Evolutionary conservation across 805 yeast genomes (phyloP).

Genomic region (Ogataea philodendri): DNA sequence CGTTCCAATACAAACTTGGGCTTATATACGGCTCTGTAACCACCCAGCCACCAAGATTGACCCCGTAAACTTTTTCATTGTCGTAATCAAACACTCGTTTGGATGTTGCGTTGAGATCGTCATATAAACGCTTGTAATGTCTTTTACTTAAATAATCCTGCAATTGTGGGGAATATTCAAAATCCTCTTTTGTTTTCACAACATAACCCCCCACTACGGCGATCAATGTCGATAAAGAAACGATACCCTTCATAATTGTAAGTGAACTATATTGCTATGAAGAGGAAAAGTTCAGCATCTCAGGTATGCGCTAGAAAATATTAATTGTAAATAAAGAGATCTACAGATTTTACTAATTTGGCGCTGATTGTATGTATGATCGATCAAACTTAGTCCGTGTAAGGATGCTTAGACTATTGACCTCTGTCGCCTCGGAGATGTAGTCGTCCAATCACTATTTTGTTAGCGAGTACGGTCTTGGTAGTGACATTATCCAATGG

Average conservation of each 20-base stretch:
- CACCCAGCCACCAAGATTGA: constrained; percentile 71
- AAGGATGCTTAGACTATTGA: too few species aligned
- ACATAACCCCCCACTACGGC: constrained; percentile 1
- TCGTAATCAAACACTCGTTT: constrained; percentile 22
- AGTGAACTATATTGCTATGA: too few species aligned
- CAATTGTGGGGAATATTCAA: constrained; percentile 14
- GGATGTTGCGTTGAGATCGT: constrained; percentile 4
- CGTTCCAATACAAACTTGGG: constrained; percentile 52
- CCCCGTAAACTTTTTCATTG: constrained; percentile 38
- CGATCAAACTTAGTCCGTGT: too few species aligned
- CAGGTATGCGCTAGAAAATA: neutral
- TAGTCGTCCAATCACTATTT: too few species aligned
- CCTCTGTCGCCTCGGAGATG: too few species aligned
- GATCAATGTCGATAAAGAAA: constrained; percentile 1
- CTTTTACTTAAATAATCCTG: constrained; percentile 8
- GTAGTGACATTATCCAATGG: too few species aligned
- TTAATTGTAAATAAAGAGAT: neutral
- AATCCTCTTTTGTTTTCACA: neutral
- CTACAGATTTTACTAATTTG: constrained; percentile 13
- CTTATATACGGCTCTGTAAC: constrained; percentile 70
- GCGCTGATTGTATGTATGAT: constrained; percentile 7
- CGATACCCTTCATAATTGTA: constrained; percentile 3
- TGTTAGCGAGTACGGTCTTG: too few species aligned
- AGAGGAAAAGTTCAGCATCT: too few species aligned
- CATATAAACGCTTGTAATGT: constrained; percentile 5